Conservation (phyloP, 192 early-diverging fungal species). For the Coemansia sp. region DNA sequence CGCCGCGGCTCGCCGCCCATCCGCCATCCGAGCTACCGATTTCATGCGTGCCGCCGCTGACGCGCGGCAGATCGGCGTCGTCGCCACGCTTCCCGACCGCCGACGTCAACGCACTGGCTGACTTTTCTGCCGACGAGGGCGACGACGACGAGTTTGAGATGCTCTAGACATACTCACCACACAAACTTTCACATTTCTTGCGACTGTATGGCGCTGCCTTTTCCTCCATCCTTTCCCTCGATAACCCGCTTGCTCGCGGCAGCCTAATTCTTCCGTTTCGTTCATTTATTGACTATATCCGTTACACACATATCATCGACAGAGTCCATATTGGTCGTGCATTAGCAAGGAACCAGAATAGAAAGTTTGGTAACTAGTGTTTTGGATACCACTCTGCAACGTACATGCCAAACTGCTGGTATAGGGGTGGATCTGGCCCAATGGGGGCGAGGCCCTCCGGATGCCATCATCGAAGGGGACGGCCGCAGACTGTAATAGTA, state of each 20-base stretch:
- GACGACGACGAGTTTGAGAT: conserved; percentile 29
- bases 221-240: not conserved
- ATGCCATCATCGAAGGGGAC: too few species aligned
- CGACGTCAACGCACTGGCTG: conserved; percentile 8
- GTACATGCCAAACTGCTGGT: too few species aligned
- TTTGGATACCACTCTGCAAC: too few species aligned
- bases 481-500: too few species aligned
- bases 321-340: too few species aligned
- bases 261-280: too few species aligned
- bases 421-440: too few species aligned
- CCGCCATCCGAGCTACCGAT: conserved; percentile 4
- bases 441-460: too few species aligned
- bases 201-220: not conserved
- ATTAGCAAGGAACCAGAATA: too few species aligned
- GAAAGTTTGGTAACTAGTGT: too few species aligned
- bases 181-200: not conserved
- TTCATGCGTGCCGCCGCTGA: conserved; percentile 2
- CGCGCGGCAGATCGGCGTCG: conserved; percentile 37
- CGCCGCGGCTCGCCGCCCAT: conserved; percentile 16
- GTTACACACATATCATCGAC: too few species aligned
- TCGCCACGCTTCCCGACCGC: conserved; percentile 34
- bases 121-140: not conserved
- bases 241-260: not conserved
- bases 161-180: not conserved
- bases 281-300: too few species aligned